Base-by-base conservation (phyloP, 2,329 filamentous ascomycete species). In the Exophiala oligosperma region DNA sequence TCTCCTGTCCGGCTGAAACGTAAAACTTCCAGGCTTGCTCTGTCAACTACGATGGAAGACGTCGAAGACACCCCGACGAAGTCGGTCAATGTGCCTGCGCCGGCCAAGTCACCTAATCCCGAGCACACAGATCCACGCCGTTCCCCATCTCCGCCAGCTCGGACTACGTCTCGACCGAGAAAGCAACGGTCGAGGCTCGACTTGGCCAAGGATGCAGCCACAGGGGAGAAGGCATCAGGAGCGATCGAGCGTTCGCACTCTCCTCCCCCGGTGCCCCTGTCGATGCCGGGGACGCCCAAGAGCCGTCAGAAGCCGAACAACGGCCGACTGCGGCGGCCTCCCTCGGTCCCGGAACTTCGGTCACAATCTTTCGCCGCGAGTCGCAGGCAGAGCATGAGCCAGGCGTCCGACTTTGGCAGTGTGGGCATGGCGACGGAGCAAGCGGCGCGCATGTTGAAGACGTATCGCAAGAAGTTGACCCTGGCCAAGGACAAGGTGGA, bases 381-480 rank as follows among this genome's bases (percentile, higher is more conserved):
- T 43, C 59, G 64, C 26, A 47, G 57, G 23, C 56, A 66, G 70
- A 62, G 63, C 37, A 62, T 58, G 56, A 63, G 55, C 40, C 58
- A 64, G 17, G 59, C 60, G 29, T 74, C 68, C 51, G 77, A 80
- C 26, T 77, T 78, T 60, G 77, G 79, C 26, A 78, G 75, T 37
- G 62, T 84, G 9, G 75, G 77, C 8, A 74, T 75, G 61, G 79
- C 80, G 1, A 86, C 82, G 0, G 84, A 86, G 59, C 80, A 82
- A 56, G 72, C 86, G 1, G 82, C 80, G 66, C 79, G 82, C 38
- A 81, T 80, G 5, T 72, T 87, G 3, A 78, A 80, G 47, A 77
- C 80, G 0, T 87, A 85, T 65, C 76, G 84, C 17, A 85, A 84
- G 68, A 83, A 83, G 17, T 74, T 75, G 4, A 77, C 76, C 28